Percentiles rank a stretch among this genome's conserved stretches.
Evolutionary conservation across 106 monocot species (phyloP).

Genomic region (Xerophyta viscosa): DNA sequence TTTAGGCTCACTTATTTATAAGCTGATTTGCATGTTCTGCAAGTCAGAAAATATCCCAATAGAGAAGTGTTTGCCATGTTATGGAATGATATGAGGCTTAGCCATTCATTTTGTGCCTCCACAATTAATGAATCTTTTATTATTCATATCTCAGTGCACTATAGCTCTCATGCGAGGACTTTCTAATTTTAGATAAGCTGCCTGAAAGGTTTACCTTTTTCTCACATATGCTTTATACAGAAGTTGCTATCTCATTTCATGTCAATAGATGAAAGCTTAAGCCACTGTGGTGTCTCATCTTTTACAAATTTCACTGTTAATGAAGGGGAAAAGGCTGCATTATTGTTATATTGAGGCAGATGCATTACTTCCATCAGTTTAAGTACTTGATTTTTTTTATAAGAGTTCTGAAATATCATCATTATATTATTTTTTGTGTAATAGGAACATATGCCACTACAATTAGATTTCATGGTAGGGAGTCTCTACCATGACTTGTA

Average conservation of each 20-base stretch:
- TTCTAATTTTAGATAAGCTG: constrained; percentile 46
- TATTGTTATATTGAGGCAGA: too few species aligned
- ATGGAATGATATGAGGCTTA: constrained; percentile 58
- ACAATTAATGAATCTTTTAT: constrained; percentile 40
- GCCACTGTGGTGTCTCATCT: constrained; percentile 11
- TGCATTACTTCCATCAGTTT: constrained; percentile 40
- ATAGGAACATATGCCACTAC: constrained; percentile 31
- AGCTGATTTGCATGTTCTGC: constrained; percentile 35
- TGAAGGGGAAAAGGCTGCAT: constrained; percentile 37
- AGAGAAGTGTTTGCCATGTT: constrained; percentile 47
- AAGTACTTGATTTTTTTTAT: constrained; percentile 15
- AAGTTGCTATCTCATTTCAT: constrained; percentile 34
- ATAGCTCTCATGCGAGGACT: constrained; percentile 20
- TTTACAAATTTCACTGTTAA: constrained; percentile 18
- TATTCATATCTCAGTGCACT: constrained; percentile 20
- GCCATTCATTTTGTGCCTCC: constrained; percentile 53
- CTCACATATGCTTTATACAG: constrained; percentile 45
- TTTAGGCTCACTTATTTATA: constrained; percentile 44
- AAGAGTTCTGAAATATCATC: background rate
- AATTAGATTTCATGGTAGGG: constrained; percentile 44
- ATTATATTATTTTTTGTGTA: constrained; percentile 10
- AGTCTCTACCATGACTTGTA: constrained; percentile 71
- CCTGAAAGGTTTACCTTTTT: constrained; percentile 21
- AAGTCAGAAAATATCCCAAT: constrained; percentile 31
- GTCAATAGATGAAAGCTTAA: constrained; percentile 18